phyloP scores from a whole-genome alignment of 257 asterid genomes.

The Avicennia marina region DNA sequence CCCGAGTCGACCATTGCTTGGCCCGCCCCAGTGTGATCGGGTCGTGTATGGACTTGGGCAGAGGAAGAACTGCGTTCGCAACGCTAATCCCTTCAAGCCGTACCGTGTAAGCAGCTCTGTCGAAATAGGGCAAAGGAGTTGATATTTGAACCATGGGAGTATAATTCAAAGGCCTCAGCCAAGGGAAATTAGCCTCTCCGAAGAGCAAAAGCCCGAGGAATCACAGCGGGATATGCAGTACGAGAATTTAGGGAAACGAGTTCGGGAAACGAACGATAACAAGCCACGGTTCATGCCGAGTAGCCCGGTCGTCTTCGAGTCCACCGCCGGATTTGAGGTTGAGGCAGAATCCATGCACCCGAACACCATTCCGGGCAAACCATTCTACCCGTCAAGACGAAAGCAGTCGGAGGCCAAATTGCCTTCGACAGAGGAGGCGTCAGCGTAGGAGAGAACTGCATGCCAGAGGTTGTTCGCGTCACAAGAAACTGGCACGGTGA shows the following conservation, averaged over 20 bases:
- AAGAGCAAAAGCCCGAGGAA: constrained; percentile 51
- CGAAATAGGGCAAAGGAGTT: constrained; percentile 62
- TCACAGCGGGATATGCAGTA: constrained; percentile 74
- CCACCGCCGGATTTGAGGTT: constrained; percentile 59
- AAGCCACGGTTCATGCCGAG: constrained; percentile 82
- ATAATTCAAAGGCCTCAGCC: constrained; percentile 49
- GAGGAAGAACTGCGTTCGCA: constrained; percentile 28
- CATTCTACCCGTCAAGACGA: constrained; percentile 22
- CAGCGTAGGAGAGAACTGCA: constrained; percentile 69
- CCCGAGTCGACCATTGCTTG: constrained; percentile 91
- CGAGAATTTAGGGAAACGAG: constrained; percentile 52
- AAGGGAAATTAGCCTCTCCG: constrained; percentile 50
- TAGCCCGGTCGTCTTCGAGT: constrained; percentile 48
- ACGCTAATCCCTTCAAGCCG: constrained; percentile 66
- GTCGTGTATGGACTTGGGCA: constrained; percentile 50
- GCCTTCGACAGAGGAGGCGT: constrained; percentile 73
- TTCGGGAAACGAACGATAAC: constrained; percentile 61
- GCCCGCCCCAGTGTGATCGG: constrained; percentile 89
- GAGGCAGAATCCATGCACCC: constrained; percentile 76
- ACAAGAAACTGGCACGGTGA: constrained; percentile 62
- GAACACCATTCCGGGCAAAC: constrained; percentile 39
- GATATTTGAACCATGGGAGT: constrained; percentile 55
- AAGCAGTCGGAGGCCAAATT: constrained; percentile 54
- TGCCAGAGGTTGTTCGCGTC: constrained; percentile 61
- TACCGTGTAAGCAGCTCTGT: constrained; percentile 71